Base-by-base conservation (phyloP, 441 rosid species). In the Viola pubescens region DNA sequence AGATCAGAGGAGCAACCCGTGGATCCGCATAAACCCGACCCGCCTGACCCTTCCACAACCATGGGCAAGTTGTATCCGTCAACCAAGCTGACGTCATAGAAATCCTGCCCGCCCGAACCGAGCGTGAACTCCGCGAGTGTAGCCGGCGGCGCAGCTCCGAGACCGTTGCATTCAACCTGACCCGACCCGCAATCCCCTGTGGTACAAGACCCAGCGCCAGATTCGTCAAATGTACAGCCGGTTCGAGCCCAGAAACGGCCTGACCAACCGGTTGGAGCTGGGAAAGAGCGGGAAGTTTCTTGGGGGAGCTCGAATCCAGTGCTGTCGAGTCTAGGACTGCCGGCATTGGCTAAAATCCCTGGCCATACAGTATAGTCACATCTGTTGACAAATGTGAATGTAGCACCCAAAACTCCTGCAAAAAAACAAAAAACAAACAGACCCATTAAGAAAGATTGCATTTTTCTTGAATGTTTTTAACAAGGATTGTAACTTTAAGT, bases 181-280 rank as follows among this genome's bases (percentile, higher is more conserved):
- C 86, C 86, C 4, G 97, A 81, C 50, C 91, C 90, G 70, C 97
- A 92, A 70, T 92, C 98, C 1, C 83, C 98, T 46, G 98, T 82
- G 7, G 59, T 65, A 69, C 98, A 92, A 14, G 85, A 53, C 65
- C 91, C 86, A 13, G 79, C 70, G 0, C 92, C 89, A 10, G 76
- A 51, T 41, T 86, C 65, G 72, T 84, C 90, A 37, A 77, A 67
- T 51, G 73, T 55, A 71, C 98, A 92, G 60, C 68, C 81, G 5
- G 97, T 86, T 19, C 97, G 69, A 3, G 86, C 97, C 98, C 98
- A 94, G 80, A 94, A 84, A 6, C 98, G 79, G 38, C 98, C 98
- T 3, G 89, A 94, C 98, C 98, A 94, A n/a, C 95, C 83, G 1
- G 84, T 52, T 3, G 98, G 98, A 0, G 92, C 96, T 64, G 54